phyloP scores from a whole-genome alignment of 495 filamentous ascomycete species.

The Immersiella caudata region DNA sequence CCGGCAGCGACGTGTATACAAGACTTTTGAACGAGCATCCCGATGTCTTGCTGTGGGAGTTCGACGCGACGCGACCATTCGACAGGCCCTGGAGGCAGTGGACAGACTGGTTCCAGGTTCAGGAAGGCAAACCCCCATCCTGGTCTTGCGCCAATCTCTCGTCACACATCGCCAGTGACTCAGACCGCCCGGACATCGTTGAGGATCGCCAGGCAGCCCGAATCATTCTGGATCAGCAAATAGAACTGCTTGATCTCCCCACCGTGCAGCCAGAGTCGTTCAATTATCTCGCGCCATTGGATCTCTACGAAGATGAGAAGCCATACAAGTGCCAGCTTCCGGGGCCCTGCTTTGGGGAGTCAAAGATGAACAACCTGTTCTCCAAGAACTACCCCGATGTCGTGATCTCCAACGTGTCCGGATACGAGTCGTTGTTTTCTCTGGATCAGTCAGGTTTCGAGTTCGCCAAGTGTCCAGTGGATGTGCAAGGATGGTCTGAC shows the following conservation, averaged over 20 bases:
- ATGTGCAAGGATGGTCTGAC: too few relatives aligned
- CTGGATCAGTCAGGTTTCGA: too few relatives aligned
- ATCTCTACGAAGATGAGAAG: conserved; percentile 12
- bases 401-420: too few relatives aligned
- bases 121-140: neutral
- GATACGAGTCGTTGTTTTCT: too few relatives aligned
- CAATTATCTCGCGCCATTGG: conserved; percentile 18
- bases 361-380: conserved; percentile 21
- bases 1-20: conserved; percentile 9
- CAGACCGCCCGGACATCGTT: neutral
- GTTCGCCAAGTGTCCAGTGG: too few relatives aligned
- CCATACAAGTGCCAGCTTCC: conserved; percentile 26
- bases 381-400: too few relatives aligned
- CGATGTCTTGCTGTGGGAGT: conserved; percentile 21
- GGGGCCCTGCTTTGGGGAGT: conserved; percentile 7
- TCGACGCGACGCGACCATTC: conserved; percentile 17
- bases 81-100: conserved; percentile 21
- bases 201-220: conserved; percentile 1
- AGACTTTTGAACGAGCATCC: conserved; percentile 5
- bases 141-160: neutral
- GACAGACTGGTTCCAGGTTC: conserved; percentile 6
- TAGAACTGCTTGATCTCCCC: conserved; percentile 10
- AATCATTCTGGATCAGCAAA: conserved; percentile 11
- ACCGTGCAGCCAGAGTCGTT: conserved; percentile 15
- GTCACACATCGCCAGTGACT: neutral